Percentiles rank a stretch among this genome's conserved stretches.
These are phyloP conservation scores for Excoecaria agallocha DNA, from an alignment of 345 rosid genomes.

Conservation along the genomic window DNA sequence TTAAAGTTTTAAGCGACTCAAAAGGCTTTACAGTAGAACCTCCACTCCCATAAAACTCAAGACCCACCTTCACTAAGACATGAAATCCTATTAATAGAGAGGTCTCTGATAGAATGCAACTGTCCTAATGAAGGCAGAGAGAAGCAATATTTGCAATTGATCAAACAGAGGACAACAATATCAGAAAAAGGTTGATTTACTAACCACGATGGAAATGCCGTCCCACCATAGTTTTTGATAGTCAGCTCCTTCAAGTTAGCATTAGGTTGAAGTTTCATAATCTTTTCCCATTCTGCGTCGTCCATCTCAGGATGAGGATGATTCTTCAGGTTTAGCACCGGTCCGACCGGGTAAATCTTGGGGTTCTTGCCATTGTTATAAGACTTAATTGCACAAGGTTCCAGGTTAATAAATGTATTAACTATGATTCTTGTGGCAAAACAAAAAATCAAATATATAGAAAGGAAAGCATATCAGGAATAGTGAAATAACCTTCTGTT, in stretches of 20 bases:
- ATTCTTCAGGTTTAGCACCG: background rate
- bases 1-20: no score
- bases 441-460: no score
- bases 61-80: background rate
- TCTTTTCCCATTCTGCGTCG: background rate
- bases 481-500: no score
- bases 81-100: background rate
- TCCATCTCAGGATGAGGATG: constrained; percentile 1
- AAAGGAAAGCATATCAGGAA: no score
- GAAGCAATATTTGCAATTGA: background rate
- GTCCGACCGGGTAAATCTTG: no score
- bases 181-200: background rate
- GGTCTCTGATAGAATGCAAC: background rate
- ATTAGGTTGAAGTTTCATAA: no score
- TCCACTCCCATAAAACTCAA: background rate
- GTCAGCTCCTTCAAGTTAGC: no score
- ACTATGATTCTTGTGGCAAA: no score
- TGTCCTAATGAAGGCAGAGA: background rate
- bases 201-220: background rate
- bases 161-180: background rate
- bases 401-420: constrained; percentile 15
- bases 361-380: no score
- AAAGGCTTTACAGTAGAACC: background rate
- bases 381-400: no score
- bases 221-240: background rate